Conservation (phyloP, 495 filamentous ascomycete genomes). For the Xylaria sp. region DNA sequence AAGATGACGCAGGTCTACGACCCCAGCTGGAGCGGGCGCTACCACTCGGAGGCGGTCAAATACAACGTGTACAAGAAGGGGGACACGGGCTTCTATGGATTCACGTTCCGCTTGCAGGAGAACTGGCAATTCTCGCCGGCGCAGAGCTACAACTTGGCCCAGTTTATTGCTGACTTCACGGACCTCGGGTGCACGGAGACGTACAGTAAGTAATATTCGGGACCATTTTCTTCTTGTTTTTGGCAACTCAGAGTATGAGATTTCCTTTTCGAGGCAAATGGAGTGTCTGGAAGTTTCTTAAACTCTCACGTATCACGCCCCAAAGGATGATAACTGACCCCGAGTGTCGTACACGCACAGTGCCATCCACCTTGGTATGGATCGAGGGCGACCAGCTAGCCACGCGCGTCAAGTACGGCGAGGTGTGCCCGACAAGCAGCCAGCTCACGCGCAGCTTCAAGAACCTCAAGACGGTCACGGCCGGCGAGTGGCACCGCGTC, state of each 20-base stretch:
- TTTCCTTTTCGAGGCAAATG: too few species aligned
- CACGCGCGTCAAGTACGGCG: conserved; percentile 56
- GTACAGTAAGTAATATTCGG: conserved; percentile 36
- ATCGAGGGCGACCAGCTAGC: conserved; percentile 54
- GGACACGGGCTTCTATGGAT: conserved; percentile 62
- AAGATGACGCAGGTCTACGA: conserved; percentile 62
- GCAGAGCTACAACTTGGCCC: conserved; percentile 60
- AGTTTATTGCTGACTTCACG: conserved; percentile 63
- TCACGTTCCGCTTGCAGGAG: conserved; percentile 58
- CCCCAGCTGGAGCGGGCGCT: conserved; percentile 55
- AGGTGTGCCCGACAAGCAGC: conserved; percentile 41
- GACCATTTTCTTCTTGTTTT: not conserved
- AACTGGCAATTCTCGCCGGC: conserved; percentile 57
- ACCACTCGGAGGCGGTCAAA: conserved; percentile 62
- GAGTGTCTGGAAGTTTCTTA: too few species aligned
- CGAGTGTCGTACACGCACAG: not conserved
- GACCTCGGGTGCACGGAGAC: conserved; percentile 54
- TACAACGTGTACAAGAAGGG: conserved; percentile 56
- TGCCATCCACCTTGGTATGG: conserved; percentile 63
- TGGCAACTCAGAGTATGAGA: not conserved
- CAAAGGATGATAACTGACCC: not conserved
- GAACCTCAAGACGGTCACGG: conserved; percentile 49
- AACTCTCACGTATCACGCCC: too few species aligned
- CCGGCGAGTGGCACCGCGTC: conserved; percentile 59
- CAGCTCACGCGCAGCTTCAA: conserved; percentile 44